A percentile compares a stretch with the other conserved stretches of the same genome.
Conservation (phyloP, 2,329 filamentous ascomycete species). For the Aspergillus pseudotamarii region DNA sequence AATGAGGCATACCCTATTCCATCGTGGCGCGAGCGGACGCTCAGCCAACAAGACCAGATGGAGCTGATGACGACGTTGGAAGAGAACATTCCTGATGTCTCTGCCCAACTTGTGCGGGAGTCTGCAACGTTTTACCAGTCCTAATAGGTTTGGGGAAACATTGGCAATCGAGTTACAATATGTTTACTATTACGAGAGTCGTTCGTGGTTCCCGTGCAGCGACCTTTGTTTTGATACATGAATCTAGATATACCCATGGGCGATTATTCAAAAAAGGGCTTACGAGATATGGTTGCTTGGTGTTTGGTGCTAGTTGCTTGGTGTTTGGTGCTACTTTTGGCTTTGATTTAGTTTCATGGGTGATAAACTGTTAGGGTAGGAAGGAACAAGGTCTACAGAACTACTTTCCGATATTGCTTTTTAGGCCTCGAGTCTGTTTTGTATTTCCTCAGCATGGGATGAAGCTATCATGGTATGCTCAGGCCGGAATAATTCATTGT, state of each 20-base stretch:
- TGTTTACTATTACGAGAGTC: conserved; percentile 2
- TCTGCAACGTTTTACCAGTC: conserved; percentile 47
- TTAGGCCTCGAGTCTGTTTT: not conserved
- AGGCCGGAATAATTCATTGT: not conserved
- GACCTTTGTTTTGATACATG: conserved; percentile 6
- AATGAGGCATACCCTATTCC: conserved; percentile 49
- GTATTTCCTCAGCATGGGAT: not conserved
- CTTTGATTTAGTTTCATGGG: not conserved
- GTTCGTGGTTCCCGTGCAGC: not conserved
- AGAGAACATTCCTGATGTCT: conserved; percentile 53
- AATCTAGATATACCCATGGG: conserved; percentile 16
- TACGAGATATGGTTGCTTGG: conserved; percentile 1
- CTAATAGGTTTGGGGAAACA: conserved; percentile 16
- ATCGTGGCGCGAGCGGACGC: conserved; percentile 61
- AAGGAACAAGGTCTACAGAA: not conserved
- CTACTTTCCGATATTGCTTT: not conserved
- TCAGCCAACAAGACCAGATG: conserved; percentile 79
- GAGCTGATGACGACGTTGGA: conserved; percentile 83
- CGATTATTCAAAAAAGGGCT: conserved; percentile 8
- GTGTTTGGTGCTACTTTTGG: conserved; percentile 13
- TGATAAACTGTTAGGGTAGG: not conserved
- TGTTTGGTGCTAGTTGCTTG: conserved; percentile 13
- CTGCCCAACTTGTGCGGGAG: conserved; percentile 42
- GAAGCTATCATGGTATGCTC: not conserved
- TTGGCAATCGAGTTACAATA: not conserved